These are phyloP conservation scores for Cordyceps tenuipes DNA, from an alignment of 2,329 filamentous ascomycete genomes.

Conservation along the genomic window DNA sequence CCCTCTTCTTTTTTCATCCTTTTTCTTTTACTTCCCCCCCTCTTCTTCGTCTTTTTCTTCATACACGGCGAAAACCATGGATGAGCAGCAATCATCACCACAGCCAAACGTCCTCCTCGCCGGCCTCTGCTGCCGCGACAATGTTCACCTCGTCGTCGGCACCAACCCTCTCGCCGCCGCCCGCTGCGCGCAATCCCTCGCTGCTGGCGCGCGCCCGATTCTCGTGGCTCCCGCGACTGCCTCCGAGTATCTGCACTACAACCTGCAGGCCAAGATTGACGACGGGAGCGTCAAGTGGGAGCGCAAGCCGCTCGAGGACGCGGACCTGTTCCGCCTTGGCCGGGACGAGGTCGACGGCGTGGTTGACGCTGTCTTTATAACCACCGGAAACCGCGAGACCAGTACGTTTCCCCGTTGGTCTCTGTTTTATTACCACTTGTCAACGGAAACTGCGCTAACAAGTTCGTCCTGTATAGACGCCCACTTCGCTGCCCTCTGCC, in stretches of 20 bases:
- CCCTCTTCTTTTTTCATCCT: neutral
- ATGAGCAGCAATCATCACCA: neutral
- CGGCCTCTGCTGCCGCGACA: slow-evolving; percentile 58
- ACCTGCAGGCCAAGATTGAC: slow-evolving; percentile 55
- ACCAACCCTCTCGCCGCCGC: slow-evolving; percentile 80
- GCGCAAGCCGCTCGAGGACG: slow-evolving; percentile 57
- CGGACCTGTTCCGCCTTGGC: slow-evolving; percentile 68
- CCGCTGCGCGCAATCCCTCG: slow-evolving; percentile 69
- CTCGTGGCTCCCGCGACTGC: slow-evolving; percentile 63
- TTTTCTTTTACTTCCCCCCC: no score
- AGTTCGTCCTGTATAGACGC: slow-evolving; percentile 18
- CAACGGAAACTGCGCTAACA: neutral
- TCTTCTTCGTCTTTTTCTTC: neutral
- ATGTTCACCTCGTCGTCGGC: slow-evolving; percentile 79
- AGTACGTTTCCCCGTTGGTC: slow-evolving; percentile 22
- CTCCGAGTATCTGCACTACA: slow-evolving; percentile 42
- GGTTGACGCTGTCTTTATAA: slow-evolving; percentile 91
- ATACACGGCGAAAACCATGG: neutral
- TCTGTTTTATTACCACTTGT: neutral
- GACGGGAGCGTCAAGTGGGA: slow-evolving; percentile 59
- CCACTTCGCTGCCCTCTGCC: slow-evolving; percentile 68
- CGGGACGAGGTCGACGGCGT: slow-evolving; percentile 66
- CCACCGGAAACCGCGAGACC: slow-evolving; percentile 41
- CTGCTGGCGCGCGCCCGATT: slow-evolving; percentile 73
- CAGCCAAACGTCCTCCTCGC: slow-evolving; percentile 53